Conservation (phyloP, 805 yeast genomes). For the Kurtzmaniella fragi region DNA sequence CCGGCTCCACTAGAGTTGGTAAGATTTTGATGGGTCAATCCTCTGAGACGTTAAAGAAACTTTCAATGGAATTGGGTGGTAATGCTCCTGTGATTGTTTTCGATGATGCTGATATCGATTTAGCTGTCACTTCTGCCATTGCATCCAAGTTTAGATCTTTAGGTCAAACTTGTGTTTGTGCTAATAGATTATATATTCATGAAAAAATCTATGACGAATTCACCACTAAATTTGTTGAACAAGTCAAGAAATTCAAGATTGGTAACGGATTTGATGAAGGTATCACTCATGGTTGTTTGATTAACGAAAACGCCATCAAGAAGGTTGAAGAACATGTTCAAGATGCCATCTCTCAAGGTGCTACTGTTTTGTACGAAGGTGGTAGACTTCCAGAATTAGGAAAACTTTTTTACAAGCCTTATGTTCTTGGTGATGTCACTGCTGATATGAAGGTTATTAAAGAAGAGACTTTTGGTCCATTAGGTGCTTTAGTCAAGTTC, state of each 20-base stretch:
- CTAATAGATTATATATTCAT: constrained; percentile 68
- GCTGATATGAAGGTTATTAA: constrained; percentile 43
- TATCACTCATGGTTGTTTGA: constrained; percentile 54
- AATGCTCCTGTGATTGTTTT: constrained; percentile 77
- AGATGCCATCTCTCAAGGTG: constrained; percentile 54
- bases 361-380: constrained; percentile 46
- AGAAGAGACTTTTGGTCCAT: constrained; percentile 66
- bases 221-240: constrained; percentile 41
- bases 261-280: constrained; percentile 53
- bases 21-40: constrained; percentile 60
- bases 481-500: constrained; percentile 53
- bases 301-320: constrained; percentile 44
- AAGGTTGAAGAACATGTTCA: constrained; percentile 51
- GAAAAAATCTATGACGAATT: constrained; percentile 60
- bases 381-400: constrained; percentile 49
- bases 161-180: constrained; percentile 82
- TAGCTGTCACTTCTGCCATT: constrained; percentile 62
- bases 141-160: constrained; percentile 68
- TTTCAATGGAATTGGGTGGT: constrained; percentile 74
- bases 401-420: constrained; percentile 49
- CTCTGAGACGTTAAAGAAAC: constrained; percentile 58
- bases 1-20: constrained; percentile 76
- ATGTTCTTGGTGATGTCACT: constrained; percentile 48
- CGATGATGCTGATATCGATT: constrained; percentile 64
- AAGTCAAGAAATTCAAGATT: constrained; percentile 43